A percentile compares a stretch with the other conserved stretches of the same genome.
phyloP scores from a whole-genome alignment of 805 yeast genomes.

The Pichia nakasei region DNA sequence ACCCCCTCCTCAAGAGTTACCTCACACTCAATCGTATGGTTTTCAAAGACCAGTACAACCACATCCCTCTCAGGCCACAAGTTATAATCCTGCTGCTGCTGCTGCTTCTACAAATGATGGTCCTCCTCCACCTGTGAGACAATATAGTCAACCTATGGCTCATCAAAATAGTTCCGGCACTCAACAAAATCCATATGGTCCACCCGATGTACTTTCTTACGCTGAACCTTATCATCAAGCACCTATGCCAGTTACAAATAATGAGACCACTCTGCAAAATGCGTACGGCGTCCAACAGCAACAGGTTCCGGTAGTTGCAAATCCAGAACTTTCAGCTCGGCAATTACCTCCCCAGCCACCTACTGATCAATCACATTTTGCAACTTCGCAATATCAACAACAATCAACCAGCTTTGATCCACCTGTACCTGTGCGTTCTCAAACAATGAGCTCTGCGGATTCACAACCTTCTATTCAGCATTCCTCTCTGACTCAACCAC shows the following conservation, averaged over 20 bases:
- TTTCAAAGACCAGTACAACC: constrained; percentile 7
- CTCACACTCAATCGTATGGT: constrained; percentile 6
- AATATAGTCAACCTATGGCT: no score
- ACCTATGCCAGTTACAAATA: constrained; percentile 3
- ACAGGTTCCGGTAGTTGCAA: background rate
- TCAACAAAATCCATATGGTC: background rate
- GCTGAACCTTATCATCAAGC: constrained; percentile 11
- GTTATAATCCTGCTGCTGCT: background rate
- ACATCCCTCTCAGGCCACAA: constrained; percentile 8
- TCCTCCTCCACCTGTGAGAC: background rate
- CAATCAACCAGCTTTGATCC: no score
- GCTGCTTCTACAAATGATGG: background rate
- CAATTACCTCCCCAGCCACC: constrained; percentile 4
- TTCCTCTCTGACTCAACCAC: background rate
- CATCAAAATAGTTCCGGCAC: no score
- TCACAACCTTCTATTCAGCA: background rate
- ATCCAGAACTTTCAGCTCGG: background rate
- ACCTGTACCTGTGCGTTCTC: no score
- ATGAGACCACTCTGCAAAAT: background rate
- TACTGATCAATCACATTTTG: no score
- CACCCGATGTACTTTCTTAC: background rate
- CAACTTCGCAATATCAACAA: no score
- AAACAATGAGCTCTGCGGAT: no score
- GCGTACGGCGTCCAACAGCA: background rate
- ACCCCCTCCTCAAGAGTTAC: constrained; percentile 5